Evolutionary conservation across 148 eudicot genomes (phyloP).

Genomic region (Fagopyrum homotropicum): DNA sequence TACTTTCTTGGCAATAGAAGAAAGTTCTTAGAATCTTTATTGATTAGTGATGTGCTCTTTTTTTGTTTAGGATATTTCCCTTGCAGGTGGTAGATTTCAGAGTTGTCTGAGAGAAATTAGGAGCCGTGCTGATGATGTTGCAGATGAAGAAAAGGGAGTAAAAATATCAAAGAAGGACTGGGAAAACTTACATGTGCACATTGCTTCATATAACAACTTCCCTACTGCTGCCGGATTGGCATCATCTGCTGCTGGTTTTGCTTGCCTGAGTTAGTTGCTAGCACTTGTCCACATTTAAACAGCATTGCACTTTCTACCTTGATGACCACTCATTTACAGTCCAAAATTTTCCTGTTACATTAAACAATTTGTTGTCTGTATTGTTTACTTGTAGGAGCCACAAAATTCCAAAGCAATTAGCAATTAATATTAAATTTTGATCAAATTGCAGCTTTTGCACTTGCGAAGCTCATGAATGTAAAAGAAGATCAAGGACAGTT

Average conservation of each 20-base stretch:
- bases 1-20: background rate
- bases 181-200: constrained; percentile 66
- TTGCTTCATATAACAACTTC: constrained; percentile 88
- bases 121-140: constrained; percentile 63
- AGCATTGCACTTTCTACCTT: background rate
- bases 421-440: background rate
- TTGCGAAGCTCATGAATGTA: constrained; percentile 94
- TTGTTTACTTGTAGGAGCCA: background rate
- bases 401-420: background rate
- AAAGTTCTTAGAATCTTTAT: background rate
- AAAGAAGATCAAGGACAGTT: constrained; percentile 65
- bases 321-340: background rate
- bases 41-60: constrained; percentile 11
- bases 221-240: constrained; percentile 99
- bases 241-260: constrained; percentile 98
- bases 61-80: constrained; percentile 70
- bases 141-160: constrained; percentile 75
- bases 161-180: constrained; percentile 71
- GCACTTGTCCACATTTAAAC: background rate
- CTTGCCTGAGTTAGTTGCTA: constrained; percentile 72
- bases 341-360: background rate
- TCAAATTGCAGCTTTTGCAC: constrained; percentile 62
- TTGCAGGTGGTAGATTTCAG: constrained; percentile 75
- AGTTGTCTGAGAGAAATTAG: constrained; percentile 84
- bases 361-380: background rate